These are phyloP conservation scores for Ceratocystis cubensis DNA, from an alignment of 2,329 filamentous ascomycete species.

Conservation along the genomic window DNA sequence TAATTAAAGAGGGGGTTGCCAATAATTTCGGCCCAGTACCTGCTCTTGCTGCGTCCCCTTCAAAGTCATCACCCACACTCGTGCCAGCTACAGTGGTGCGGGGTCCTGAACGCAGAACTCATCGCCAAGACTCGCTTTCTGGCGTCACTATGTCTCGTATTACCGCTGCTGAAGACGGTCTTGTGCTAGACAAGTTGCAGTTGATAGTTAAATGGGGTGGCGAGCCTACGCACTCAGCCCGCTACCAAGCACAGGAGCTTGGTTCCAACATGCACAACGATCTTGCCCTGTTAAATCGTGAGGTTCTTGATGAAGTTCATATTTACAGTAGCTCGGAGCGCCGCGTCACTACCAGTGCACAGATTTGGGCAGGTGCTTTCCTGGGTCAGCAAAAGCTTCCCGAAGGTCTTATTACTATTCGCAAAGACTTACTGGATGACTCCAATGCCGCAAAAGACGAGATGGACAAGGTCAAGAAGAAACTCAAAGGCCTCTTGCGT, in stretches of 20 bases:
- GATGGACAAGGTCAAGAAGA: slow-evolving; percentile 99
- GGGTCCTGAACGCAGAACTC: slow-evolving; percentile 32
- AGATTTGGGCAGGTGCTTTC: slow-evolving; percentile 89
- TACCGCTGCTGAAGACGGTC: slow-evolving; percentile 80
- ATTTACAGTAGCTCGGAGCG: slow-evolving; percentile 94
- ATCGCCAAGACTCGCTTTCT: slow-evolving; percentile 71
- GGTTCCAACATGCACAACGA: slow-evolving; percentile 95
- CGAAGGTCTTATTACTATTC: slow-evolving; percentile 74
- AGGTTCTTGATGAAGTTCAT: slow-evolving; percentile 81
- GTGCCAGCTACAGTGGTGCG: background rate
- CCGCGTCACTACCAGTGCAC: slow-evolving; percentile 85
- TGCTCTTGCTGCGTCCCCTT: slow-evolving; percentile 20
- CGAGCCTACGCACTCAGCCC: slow-evolving; percentile 90
- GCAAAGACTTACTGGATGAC: slow-evolving; percentile 91
- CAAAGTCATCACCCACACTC: background rate
- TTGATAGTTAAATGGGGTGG: slow-evolving; percentile 98
- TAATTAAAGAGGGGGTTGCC: slow-evolving; percentile 23
- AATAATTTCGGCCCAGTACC: slow-evolving; percentile 24
- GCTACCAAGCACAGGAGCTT: slow-evolving; percentile 90
- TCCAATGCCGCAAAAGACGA: slow-evolving; percentile 98
- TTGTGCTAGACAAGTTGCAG: slow-evolving; percentile 90
- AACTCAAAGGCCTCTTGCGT: slow-evolving; percentile 81
- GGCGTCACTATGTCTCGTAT: slow-evolving; percentile 88
- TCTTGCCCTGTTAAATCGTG: slow-evolving; percentile 79
- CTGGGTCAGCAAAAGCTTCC: slow-evolving; percentile 74